phyloP scores from a whole-genome alignment of 2,329 filamentous ascomycete species.

The Verticillium longisporum region DNA sequence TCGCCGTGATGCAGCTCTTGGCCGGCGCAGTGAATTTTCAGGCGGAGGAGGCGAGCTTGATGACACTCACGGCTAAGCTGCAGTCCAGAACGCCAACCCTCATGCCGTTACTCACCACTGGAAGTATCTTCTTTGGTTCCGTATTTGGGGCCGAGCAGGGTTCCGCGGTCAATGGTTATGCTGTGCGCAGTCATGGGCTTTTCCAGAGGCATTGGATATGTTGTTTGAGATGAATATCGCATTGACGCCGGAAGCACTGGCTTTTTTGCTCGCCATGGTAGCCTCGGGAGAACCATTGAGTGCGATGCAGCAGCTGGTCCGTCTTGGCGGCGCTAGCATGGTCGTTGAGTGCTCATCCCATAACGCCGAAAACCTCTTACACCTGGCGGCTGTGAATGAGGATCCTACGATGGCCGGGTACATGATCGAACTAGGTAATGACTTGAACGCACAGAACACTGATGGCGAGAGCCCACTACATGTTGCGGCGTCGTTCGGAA shows the following conservation, averaged over 20 bases:
- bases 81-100: too few relatives aligned
- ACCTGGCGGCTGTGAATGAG: background rate
- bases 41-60: too few relatives aligned
- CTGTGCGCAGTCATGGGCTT: background rate
- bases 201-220: background rate
- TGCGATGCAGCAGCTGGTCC: background rate
- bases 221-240: background rate
- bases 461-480: background rate
- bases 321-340: background rate
- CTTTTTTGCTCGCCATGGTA: background rate
- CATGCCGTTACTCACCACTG: too few relatives aligned
- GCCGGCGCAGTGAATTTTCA: too few relatives aligned
- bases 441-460: background rate
- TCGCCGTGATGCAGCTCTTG: background rate
- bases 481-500: background rate
- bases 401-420: background rate
- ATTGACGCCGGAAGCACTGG: background rate
- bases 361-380: background rate
- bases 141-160: background rate
- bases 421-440: background rate
- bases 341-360: background rate
- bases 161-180: background rate
- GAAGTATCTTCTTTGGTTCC: too few relatives aligned
- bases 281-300: background rate
- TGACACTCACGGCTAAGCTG: too few relatives aligned